phyloP scores from a whole-genome alignment of 2,329 filamentous ascomycete genomes.

The Neopestalotiopsis sp. region DNA sequence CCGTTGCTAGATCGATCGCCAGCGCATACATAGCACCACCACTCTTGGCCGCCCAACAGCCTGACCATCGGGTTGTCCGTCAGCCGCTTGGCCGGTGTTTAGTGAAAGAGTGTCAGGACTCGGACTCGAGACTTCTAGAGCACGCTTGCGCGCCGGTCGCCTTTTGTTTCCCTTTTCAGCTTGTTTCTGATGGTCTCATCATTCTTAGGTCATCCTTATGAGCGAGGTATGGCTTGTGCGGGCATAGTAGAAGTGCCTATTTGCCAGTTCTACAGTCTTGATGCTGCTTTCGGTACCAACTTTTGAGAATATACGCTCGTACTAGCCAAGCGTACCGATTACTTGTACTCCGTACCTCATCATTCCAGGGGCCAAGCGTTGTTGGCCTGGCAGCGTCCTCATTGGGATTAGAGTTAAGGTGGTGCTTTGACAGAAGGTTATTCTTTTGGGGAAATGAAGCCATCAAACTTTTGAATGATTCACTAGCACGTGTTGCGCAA shows the following conservation, averaged over 20 bases:
- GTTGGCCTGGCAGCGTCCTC: neutral
- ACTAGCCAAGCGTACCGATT: neutral
- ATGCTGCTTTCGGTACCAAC: neutral
- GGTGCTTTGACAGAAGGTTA: neutral
- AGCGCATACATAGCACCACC: neutral
- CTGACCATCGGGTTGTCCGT: neutral
- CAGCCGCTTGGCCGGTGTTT: neutral
- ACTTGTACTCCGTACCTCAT: neutral
- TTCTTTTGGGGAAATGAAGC: neutral
- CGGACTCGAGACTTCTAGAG: no score
- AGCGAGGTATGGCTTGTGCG: neutral
- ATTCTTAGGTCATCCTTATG: neutral
- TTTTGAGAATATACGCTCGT: no score
- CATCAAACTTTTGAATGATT: neutral
- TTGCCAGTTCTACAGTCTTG: neutral
- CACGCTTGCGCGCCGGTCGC: neutral
- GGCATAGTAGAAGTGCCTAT: neutral
- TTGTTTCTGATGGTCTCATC: neutral
- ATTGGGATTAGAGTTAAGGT: neutral
- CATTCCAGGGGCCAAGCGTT: neutral
- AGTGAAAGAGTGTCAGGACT: neutral
- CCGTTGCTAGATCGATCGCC: neutral
- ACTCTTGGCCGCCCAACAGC: neutral
- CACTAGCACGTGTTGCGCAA: neutral
- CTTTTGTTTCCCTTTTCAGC: constrained; percentile 2